phyloP scores from a whole-genome alignment of 257 asterid genomes.

The Petunia axillaris region DNA sequence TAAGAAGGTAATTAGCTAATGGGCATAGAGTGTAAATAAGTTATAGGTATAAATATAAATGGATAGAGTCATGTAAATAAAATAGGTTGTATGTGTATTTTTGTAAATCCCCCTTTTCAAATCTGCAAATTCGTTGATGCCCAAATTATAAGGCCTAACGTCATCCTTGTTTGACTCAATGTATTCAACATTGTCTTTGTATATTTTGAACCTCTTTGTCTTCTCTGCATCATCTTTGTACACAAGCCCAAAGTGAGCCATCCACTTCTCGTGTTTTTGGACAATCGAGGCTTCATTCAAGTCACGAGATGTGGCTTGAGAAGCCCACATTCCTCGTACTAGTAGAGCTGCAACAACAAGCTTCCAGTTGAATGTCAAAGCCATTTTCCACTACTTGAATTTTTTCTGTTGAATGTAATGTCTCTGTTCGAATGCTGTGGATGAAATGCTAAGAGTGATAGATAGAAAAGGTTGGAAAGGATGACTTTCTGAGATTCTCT shows the following conservation, averaged over 20 bases:
- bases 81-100: no score
- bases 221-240: slow-evolving; percentile 48
- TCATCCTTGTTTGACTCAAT: slow-evolving; percentile 45
- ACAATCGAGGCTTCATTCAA: slow-evolving; percentile 36
- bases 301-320: slow-evolving; percentile 35
- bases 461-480: background rate
- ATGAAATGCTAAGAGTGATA: background rate
- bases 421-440: slow-evolving; percentile 19
- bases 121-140: slow-evolving; percentile 50
- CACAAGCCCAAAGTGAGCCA: slow-evolving; percentile 40
- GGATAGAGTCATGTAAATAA: no score
- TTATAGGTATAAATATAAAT: no score
- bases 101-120: background rate
- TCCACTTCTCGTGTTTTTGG: slow-evolving; percentile 46
- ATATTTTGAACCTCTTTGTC: slow-evolving; percentile 41
- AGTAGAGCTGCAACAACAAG: slow-evolving; percentile 29
- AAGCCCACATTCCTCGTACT: slow-evolving; percentile 35
- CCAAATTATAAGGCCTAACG: slow-evolving; percentile 34
- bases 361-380: slow-evolving; percentile 27
- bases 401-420: background rate
- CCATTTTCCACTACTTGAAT: slow-evolving; percentile 31
- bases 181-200: slow-evolving; percentile 41
- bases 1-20: no score
- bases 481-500: no score
- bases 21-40: no score